A percentile compares a stretch with the other conserved stretches of the same genome.
phyloP scores from a whole-genome alignment of 768 basidiomycete species.

The Termitomyces sp. region DNA sequence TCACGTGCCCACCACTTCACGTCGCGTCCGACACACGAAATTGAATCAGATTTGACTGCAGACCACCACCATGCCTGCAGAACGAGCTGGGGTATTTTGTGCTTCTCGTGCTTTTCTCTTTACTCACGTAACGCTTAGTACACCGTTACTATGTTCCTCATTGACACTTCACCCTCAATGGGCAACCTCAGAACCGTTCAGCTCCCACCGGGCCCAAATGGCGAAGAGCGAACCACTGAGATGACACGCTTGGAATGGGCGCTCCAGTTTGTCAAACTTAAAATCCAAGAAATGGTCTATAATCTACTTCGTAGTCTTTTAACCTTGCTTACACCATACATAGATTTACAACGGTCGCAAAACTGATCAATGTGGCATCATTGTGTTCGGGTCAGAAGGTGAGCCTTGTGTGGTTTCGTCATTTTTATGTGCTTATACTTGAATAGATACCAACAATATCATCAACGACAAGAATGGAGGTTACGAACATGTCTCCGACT shows the following conservation, averaged over 20 bases:
- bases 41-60: conserved; percentile 3
- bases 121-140: conserved; percentile 43
- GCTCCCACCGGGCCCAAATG: conserved; percentile 47
- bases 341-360: conserved; percentile 91
- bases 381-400: conserved; percentile 84
- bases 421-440: not conserved
- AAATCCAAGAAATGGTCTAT: conserved; percentile 85
- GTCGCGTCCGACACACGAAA: conserved; percentile 29
- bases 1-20: conserved; percentile 29
- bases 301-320: not conserved
- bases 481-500: conserved; percentile 72
- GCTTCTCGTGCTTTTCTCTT: not conserved
- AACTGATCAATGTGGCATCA: conserved; percentile 91
- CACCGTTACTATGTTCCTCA: conserved; percentile 83
- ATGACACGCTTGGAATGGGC: conserved; percentile 80
- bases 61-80: conserved; percentile 59
- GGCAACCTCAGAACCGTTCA: conserved; percentile 56
- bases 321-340: not conserved
- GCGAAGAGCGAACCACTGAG: conserved; percentile 47
- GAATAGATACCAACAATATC: conserved; percentile 61
- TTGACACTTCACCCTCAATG: conserved; percentile 91
- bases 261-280: conserved; percentile 84
- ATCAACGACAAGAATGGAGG: conserved; percentile 59
- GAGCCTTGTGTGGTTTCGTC: not conserved
- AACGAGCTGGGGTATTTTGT: conserved; percentile 70